Conservation (phyloP, 2,329 filamentous ascomycete species). For the Trichoderma sp. region DNA sequence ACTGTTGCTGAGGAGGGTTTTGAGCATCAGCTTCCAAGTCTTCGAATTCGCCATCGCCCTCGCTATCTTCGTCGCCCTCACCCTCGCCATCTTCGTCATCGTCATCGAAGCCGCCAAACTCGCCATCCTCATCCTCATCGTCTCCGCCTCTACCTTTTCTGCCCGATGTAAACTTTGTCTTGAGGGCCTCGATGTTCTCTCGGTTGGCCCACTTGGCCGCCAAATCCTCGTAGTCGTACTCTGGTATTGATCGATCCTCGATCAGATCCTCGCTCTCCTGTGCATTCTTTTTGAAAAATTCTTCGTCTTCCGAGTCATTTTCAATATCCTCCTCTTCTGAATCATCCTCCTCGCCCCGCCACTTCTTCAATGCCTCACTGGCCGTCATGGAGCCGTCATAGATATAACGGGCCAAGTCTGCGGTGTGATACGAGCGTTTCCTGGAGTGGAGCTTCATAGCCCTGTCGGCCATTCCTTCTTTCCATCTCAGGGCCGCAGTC, state of each 20-base stretch:
- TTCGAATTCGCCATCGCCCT: conserved; percentile 80
- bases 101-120: conserved; percentile 48
- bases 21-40: conserved; percentile 64
- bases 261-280: conserved; percentile 68
- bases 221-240: conserved; percentile 77
- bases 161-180: conserved; percentile 73
- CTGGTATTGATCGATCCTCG: conserved; percentile 78
- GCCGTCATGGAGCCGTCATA: conserved; percentile 82
- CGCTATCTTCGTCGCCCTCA: conserved; percentile 60
- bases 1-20: conserved; percentile 44
- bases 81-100: conserved; percentile 69
- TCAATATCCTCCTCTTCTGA: conserved; percentile 61
- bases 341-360: conserved; percentile 68
- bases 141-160: conserved; percentile 34
- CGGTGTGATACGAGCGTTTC: conserved; percentile 72
- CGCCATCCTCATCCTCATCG: conserved; percentile 51
- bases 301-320: conserved; percentile 57
- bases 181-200: conserved; percentile 73
- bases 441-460: conserved; percentile 71
- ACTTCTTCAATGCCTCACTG: conserved; percentile 72
- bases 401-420: conserved; percentile 82
- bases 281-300: conserved; percentile 66
- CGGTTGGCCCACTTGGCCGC: conserved; percentile 83
- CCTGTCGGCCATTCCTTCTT: conserved; percentile 77
- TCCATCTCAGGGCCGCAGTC: conserved; percentile 78